Conservation (phyloP, 345 rosid genomes). For the Noccaea caerulescens region DNA sequence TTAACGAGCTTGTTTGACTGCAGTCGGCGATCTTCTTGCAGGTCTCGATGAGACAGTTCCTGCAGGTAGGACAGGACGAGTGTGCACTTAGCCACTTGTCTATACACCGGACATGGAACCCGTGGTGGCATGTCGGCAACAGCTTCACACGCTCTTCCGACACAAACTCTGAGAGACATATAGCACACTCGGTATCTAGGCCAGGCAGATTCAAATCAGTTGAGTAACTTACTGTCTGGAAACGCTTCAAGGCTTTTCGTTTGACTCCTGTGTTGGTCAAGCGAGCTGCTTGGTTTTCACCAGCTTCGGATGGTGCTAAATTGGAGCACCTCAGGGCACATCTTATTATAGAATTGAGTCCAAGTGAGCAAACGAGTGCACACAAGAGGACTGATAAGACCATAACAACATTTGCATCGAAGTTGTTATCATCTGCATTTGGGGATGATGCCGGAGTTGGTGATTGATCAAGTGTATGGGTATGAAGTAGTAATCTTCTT, state of each 20-base stretch:
- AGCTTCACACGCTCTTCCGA: conserved; percentile 67
- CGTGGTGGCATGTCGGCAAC: conserved; percentile 81
- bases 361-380: conserved; percentile 81
- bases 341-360: conserved; percentile 66
- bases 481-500: conserved; percentile 35
- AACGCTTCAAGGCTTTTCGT: conserved; percentile 69
- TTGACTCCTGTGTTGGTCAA: conserved; percentile 74
- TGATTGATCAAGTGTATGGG: conserved; percentile 12
- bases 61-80: conserved; percentile 92
- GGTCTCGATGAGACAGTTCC: conserved; percentile 74
- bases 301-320: conserved; percentile 44
- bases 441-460: conserved; percentile 43
- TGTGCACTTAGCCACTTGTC: conserved; percentile 90
- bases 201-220: conserved; percentile 57
- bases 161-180: conserved; percentile 71
- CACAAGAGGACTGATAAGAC: conserved; percentile 83
- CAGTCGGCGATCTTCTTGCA: conserved; percentile 71
- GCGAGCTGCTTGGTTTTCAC: conserved; percentile 42
- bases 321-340: conserved; percentile 71
- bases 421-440: conserved; percentile 44
- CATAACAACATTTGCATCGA: conserved; percentile 77
- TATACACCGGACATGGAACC: conserved; percentile 79
- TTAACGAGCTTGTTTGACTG: conserved; percentile 51
- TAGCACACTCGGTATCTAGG: conserved; percentile 65
- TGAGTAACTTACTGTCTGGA: conserved; percentile 65